Evolutionary conservation across 768 basidiomycete genomes (phyloP), one percentile per base, ranked within the genome.

Genomic region (Naematelia encephala): DNA sequence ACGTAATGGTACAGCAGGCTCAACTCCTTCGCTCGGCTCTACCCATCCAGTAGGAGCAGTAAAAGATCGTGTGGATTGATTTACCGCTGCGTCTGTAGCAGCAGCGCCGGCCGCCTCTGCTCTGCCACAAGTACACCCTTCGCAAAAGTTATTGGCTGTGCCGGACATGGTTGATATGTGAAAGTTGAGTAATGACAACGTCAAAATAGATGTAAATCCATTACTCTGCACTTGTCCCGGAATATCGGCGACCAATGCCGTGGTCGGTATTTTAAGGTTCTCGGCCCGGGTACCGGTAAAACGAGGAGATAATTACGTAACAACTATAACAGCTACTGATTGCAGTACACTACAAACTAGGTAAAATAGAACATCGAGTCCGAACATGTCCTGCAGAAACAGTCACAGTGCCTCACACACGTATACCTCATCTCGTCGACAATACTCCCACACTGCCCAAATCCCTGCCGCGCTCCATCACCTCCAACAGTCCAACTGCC

Each of bases 1-100:
- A 12, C 72, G 43, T 11, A 71, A 57, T 1, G 72, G 72, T 1
- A 71, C 60, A 22, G 72, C 68, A 10, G 68, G 67, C 46, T 74
- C 70, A 19, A 72, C 56, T 19, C 70, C 70, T 19, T 66, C 69
- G 10, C 56, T 52, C 13, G 67, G 54, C 53, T 66, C 60, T 12
- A 59, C 29, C 56, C 54, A 57, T 21, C 66, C 69, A 4, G 51
- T 43, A 4, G 72, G 67, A 12, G 68, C 55, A 34, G 72, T 74
- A 48, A 72, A 74, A 1, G 61, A 56, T 12, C 67, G 26, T 25
- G 46, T 47, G 10, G 46, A 47, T 19, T n/a, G 46, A 19, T 39
- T 39, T 16, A 39, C 34, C 34, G 34, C 34, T 16, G 34, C 34
- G 34, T 39, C 34, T 8, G 34, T 39, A 8, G 34, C 34, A 8